These are phyloP conservation scores for Hemileccinum impolitum DNA, from an alignment of 768 basidiomycete species.

Conservation along the genomic window DNA sequence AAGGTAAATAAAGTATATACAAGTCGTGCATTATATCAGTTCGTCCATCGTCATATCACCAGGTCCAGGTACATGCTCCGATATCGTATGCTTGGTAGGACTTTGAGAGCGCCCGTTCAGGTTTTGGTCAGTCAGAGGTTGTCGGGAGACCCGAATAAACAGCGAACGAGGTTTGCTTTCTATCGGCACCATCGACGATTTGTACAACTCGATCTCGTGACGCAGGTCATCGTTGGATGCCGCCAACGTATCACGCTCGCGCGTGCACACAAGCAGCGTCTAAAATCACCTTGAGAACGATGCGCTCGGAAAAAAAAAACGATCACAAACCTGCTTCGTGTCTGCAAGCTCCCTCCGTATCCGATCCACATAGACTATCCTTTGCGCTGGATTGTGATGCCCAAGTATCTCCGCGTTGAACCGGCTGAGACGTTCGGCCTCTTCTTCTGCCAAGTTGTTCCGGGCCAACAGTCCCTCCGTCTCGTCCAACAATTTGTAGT, in stretches of 20 bases:
- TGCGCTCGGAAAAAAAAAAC: not conserved
- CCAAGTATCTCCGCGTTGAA: slow-evolving; percentile 86
- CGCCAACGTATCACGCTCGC: slow-evolving; percentile 47
- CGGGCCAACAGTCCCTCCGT: slow-evolving; percentile 61
- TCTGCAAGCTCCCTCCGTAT: slow-evolving; percentile 79
- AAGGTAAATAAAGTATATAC: slow-evolving; percentile 16
- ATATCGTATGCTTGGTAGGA: slow-evolving; percentile 15
- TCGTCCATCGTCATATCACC: slow-evolving; percentile 55
- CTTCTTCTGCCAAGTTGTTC: slow-evolving; percentile 77
- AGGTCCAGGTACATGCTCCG: slow-evolving; percentile 37
- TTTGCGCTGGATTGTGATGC: slow-evolving; percentile 81
- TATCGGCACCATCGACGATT: slow-evolving; percentile 48
- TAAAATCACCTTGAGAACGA: slow-evolving; percentile 20
- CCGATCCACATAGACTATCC: slow-evolving; percentile 83
- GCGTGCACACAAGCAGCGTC: slow-evolving; percentile 47
- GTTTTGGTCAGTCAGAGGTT: slow-evolving; percentile 44
- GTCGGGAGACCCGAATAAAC: slow-evolving; percentile 44
- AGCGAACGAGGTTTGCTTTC: slow-evolving; percentile 52
- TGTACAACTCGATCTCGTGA: slow-evolving; percentile 59
- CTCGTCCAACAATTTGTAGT: slow-evolving; percentile 59
- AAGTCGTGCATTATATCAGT: slow-evolving; percentile 25
- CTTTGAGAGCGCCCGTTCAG: slow-evolving; percentile 29
- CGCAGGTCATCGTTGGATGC: slow-evolving; percentile 45
- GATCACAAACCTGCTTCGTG: slow-evolving; percentile 65
- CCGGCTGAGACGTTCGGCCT: slow-evolving; percentile 67